A percentile compares a stretch with the other conserved stretches of the same genome.
phyloP scores from a whole-genome alignment of 495 filamentous ascomycete genomes.

The Podospora sp. region DNA sequence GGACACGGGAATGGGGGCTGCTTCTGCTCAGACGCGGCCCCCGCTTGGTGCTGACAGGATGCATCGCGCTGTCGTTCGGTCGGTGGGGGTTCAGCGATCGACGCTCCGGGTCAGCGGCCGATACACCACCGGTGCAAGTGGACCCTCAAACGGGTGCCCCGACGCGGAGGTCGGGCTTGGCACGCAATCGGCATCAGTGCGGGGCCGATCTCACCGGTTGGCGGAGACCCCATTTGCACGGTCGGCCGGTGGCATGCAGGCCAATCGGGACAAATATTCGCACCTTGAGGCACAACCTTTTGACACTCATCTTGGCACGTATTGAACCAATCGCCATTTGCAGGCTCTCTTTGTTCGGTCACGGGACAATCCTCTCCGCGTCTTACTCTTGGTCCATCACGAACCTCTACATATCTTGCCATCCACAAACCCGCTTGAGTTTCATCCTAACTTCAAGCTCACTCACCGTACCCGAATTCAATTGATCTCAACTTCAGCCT shows the following conservation, averaged over 20 bases:
- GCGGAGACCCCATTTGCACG: too few species aligned
- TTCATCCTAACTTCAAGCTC: neutral
- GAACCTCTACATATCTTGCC: neutral
- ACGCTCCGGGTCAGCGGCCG: too few species aligned
- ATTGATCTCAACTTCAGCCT: neutral
- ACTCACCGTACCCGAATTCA: neutral
- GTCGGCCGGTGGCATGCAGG: too few species aligned
- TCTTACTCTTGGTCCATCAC: neutral
- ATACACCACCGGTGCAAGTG: too few species aligned
- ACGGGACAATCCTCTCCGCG: neutral
- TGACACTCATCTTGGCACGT: neutral
- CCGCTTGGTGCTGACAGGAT: neutral
- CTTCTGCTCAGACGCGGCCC: neutral
- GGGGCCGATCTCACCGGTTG: too few species aligned
- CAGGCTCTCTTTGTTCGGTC: neutral
- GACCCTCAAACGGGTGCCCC: too few species aligned
- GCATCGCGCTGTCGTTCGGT: neutral
- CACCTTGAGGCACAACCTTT: neutral
- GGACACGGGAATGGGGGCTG: neutral
- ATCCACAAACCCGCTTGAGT: neutral
- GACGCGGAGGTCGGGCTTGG: too few species aligned
- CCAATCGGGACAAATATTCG: too few species aligned
- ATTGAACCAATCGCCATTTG: neutral
- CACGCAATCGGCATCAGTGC: too few species aligned
- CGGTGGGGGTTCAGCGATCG: neutral